Evolutionary conservation across 2,329 filamentous ascomycete species (phyloP), one percentile per base, ranked within the genome.

Genomic region (Aspergillus neotritici): DNA sequence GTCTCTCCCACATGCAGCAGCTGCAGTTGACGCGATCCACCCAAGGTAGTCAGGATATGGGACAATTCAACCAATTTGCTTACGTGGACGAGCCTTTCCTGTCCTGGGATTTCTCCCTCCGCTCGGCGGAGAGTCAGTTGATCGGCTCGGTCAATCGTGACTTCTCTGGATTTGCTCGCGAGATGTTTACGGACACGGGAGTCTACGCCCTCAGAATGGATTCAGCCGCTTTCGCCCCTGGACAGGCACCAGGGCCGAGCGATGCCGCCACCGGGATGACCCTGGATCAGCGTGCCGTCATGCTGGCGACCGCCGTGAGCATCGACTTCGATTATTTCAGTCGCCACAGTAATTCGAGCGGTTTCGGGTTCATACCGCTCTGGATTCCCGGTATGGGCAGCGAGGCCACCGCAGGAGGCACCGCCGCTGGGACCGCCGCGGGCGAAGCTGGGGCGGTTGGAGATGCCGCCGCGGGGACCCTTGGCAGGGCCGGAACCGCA

Each of bases 251-350:
- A 38, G 17, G 48, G 15, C 44, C 56, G 29, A 42, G 31, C 14
- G 52, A 58, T 12, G 37, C 60, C 2, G 49, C 55, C 9, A 65
- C 66, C 2, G 77, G 76, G 3, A 81, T 84, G 79, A 82, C 79
- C 2, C 70, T 84, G 3, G 80, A 83, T 53, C 79, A 83, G 58
- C 71, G 80, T 41, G 80, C 80, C 3, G 73, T 83, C 17, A 83
- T 83, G 79, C 70, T 84, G 7, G 79, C 80, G 8, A 82, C 80
- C 0, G 80, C 80, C 5, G 79, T 83, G 10, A 79, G 71, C 43
- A 73, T 83, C 36, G 80, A 84, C 54, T 83, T 83, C 47, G 80
- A 84, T 57, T 84, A 83, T 61, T 84, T 84, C 64, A 82, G 78
- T 45, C 70, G 79, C 2, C 77, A 82, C 49, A 79, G 76, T 41